Conservation (phyloP, 2,329 filamentous ascomycete genomes). For the Exophiala xenobiotica region DNA sequence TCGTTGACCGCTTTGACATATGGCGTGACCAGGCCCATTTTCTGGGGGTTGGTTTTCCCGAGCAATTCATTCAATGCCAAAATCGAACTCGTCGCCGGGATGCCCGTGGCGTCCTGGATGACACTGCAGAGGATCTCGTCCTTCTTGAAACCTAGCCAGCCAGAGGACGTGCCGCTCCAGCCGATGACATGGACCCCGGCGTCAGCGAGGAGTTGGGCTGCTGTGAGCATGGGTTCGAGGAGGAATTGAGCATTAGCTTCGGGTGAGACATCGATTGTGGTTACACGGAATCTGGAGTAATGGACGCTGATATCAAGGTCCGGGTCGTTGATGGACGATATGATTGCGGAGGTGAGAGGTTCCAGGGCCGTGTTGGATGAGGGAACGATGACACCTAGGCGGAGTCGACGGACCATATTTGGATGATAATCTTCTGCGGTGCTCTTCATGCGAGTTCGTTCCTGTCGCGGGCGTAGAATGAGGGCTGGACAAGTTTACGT, state of each 20-base stretch:
- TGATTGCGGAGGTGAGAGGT: constrained; percentile 37
- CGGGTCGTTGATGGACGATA: constrained; percentile 36
- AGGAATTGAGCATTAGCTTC: constrained; percentile 38
- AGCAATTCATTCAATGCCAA: constrained; percentile 42
- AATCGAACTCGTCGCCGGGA: constrained; percentile 44
- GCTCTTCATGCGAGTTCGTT: too few species aligned
- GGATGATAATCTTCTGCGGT: too few species aligned
- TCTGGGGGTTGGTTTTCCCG: constrained; percentile 30
- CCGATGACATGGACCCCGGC: constrained; percentile 42
- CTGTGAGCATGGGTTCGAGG: constrained; percentile 33
- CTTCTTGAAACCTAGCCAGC: constrained; percentile 43
- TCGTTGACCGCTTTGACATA: constrained; percentile 44
- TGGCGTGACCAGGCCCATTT: constrained; percentile 44
- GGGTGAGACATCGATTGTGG: constrained; percentile 39
- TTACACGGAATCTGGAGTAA: constrained; percentile 46
- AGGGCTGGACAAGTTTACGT: too few species aligned
- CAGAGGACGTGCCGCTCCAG: constrained; percentile 41
- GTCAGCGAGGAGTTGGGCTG: constrained; percentile 39
- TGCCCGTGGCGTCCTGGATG: constrained; percentile 40
- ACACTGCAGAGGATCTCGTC: constrained; percentile 41
- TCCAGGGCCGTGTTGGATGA: constrained; percentile 48
- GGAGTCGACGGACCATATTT: constrained; percentile 13
- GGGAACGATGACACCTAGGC: constrained; percentile 43
- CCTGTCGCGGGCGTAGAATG: too few species aligned
- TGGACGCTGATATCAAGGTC: constrained; percentile 39